Base-by-base conservation (phyloP, 1,284 basidiomycete species). In the Sanghuangporus weigelae region DNA sequence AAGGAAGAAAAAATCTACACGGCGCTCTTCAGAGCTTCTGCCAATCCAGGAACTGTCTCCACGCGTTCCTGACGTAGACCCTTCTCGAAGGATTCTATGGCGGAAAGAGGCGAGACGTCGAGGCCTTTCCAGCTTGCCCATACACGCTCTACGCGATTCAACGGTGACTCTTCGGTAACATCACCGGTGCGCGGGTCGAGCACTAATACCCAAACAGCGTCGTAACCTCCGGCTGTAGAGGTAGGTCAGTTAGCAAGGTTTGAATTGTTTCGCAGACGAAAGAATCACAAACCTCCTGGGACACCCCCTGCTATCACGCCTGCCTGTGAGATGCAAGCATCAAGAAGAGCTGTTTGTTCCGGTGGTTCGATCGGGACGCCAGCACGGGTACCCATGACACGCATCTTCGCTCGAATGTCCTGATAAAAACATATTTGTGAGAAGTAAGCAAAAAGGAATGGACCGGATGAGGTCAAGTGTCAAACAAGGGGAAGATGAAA, bases 271-370 rank as follows among this genome's bases (percentile, higher is more conserved):
- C 16, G 42, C 21, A 36, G 50, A 60, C 5, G 59, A 57, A 58
- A 51, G 39, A 31, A 3, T 19, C 7, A 73, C 86, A 67, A 69
- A 92, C 94, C 96, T 65, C 96, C 96, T 1, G 97, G 97, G 3
- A 99, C 96, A 38, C 96, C 96, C 44, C 95, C 96, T 8, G 93
- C 95, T 39, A 99, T 81, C 2, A 98, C 88, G 49, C 96, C 97
- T 1, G 88, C 83, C 64, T 89, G 82, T 5, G 84, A 77, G 31
- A 90, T 79, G 68, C 93, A 96, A 7, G 82, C 80, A 72, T 98
- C 87, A 55, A 99, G 82, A n/a, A 99, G 82, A 44, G 80, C 76
- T 0, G 93, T 95, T 77, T 99, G 97, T 74, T 93, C 88, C 7
- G 80, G 76, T 1, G 97, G 97, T 74, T 99, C 97, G 67, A 99